These are phyloP conservation scores for Pseudotsuga menziesii DNA, from an alignment of 75 land plant genomes.

Conservation along the genomic window DNA sequence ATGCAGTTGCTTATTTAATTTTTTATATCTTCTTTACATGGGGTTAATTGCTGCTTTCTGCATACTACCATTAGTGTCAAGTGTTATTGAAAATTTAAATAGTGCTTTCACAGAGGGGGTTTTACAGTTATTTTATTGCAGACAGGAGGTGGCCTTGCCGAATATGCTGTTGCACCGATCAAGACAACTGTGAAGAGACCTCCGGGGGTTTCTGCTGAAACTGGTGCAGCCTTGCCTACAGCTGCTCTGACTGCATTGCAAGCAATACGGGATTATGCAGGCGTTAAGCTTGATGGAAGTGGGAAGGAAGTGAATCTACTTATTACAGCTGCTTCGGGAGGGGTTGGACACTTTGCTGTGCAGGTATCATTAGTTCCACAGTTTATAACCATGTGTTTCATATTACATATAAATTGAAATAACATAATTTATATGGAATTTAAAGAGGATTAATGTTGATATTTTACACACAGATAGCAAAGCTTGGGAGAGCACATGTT, in stretches of 20 bases:
- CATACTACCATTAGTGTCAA: background rate
- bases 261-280: constrained; percentile 26
- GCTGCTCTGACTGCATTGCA: constrained; percentile 41
- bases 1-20: background rate
- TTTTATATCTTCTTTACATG: background rate
- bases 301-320: constrained; percentile 25
- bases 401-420: background rate
- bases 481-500: constrained; percentile 42
- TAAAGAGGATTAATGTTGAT: background rate
- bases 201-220: constrained; percentile 27
- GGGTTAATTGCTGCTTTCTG: background rate
- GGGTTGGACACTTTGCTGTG: constrained; percentile 47
- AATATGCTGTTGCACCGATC: constrained; percentile 34
- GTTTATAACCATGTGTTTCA: background rate
- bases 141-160: constrained; percentile 43
- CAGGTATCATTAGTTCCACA: constrained; percentile 22
- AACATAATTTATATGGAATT: background rate
- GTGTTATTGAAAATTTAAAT: background rate
- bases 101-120: background rate
- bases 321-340: constrained; percentile 52
- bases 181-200: constrained; percentile 29
- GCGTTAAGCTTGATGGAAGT: constrained; percentile 38
- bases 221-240: constrained; percentile 28
- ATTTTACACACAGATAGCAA: constrained; percentile 29
- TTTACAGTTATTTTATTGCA: constrained; percentile 9